These are phyloP conservation scores for Candida glaebosa DNA, from an alignment of 805 yeast species.

Conservation along the genomic window DNA sequence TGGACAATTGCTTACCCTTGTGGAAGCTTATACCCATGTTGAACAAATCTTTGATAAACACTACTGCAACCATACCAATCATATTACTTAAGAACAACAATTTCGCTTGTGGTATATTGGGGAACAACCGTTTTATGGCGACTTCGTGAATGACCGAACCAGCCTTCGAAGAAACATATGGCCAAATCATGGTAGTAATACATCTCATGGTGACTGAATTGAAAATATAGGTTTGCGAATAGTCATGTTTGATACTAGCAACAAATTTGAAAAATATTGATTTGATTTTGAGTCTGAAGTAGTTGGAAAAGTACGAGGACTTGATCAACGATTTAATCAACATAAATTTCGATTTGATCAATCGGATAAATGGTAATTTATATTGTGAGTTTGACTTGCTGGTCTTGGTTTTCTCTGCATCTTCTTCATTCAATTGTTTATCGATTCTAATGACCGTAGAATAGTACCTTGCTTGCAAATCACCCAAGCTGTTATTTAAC, in stretches of 20 bases:
- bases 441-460: background rate
- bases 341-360: background rate
- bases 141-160: conserved; percentile 21
- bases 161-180: conserved; percentile 31
- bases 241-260: conserved; percentile 35
- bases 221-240: conserved; percentile 20
- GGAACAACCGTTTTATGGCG: conserved; percentile 9
- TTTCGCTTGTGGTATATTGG: conserved; percentile 11
- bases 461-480: conserved; percentile 1
- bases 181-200: conserved; percentile 38
- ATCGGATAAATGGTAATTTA: background rate
- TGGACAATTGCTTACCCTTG: conserved; percentile 27
- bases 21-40: conserved; percentile 27
- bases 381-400: background rate
- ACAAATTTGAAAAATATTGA: conserved; percentile 20
- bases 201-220: conserved; percentile 24
- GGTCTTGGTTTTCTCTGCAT: background rate
- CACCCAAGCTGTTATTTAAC: conserved; percentile 10
- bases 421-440: background rate
- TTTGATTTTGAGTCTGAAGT: conserved; percentile 10
- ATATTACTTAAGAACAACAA: conserved; percentile 28
- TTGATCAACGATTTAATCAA: conserved; percentile 2
- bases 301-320: conserved; percentile 6
- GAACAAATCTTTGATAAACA: conserved; percentile 28
- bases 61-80: conserved; percentile 29